These are phyloP conservation scores for Fusarium nanum DNA, from an alignment of 2,329 filamentous ascomycete species.

Conservation along the genomic window DNA sequence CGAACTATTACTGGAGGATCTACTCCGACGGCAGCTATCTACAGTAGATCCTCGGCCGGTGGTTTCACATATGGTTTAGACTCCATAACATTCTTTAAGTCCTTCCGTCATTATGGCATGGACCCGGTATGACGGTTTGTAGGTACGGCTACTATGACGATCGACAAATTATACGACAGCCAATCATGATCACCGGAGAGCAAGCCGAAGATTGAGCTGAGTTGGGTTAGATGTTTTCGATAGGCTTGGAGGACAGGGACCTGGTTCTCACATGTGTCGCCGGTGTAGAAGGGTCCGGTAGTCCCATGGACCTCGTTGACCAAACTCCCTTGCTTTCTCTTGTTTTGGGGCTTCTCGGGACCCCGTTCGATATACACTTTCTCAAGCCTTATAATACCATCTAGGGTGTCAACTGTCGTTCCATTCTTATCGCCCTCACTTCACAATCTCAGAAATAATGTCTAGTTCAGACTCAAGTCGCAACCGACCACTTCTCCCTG, in stretches of 20 bases:
- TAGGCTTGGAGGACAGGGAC: neutral
- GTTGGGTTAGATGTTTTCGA: neutral
- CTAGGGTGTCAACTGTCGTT: neutral
- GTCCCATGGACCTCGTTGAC: neutral
- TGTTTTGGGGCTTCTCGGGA: too few species aligned
- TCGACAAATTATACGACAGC: neutral
- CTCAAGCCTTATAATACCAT: neutral
- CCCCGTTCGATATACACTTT: too few species aligned
- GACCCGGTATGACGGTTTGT: neutral
- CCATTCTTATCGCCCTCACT: fast-evolving
- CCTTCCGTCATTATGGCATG: neutral
- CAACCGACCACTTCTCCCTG: slow-evolving; percentile 11
- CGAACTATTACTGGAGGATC: neutral
- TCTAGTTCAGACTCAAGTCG: neutral
- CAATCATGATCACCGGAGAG: too few species aligned
- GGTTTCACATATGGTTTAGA: neutral
- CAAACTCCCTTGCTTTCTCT: neutral
- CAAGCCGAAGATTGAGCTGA: neutral
- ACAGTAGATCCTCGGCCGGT: too few species aligned
- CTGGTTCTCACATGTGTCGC: neutral
- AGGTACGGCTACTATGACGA: slow-evolving; percentile 3
- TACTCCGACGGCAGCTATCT: neutral
- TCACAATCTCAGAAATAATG: neutral
- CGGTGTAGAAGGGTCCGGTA: neutral
- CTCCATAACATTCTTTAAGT: neutral